Percentiles rank a stretch among this genome's conserved stretches.
These are phyloP conservation scores for Paecilomyces sp. DNA, from an alignment of 2,329 filamentous ascomycete genomes.

Conservation along the genomic window DNA sequence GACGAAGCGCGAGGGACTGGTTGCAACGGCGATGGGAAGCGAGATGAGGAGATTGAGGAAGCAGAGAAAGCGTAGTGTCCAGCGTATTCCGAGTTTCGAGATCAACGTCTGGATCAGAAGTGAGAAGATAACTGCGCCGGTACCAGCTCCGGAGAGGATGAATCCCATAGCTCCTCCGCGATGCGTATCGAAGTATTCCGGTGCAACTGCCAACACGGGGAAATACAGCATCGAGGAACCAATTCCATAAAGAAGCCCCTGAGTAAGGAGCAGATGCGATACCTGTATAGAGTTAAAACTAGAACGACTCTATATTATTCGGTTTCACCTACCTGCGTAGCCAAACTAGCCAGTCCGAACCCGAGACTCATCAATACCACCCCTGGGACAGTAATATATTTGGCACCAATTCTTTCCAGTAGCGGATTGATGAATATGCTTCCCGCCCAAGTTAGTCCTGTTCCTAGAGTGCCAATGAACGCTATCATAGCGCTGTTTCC, in stretches of 20 bases:
- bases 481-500: conserved; percentile 38
- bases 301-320: background rate
- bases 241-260: conserved; percentile 31
- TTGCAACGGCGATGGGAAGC: conserved; percentile 5
- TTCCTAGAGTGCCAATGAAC: conserved; percentile 44
- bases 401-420: conserved; percentile 27
- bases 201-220: conserved; percentile 29
- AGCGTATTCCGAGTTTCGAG: conserved; percentile 27
- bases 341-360: background rate
- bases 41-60: conserved; percentile 5
- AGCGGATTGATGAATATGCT: conserved; percentile 44
- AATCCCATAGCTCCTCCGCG: conserved; percentile 33
- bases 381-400: background rate
- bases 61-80: conserved; percentile 20
- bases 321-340: background rate
- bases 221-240: conserved; percentile 31
- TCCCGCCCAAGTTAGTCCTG: conserved; percentile 45
- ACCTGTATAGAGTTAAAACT: conserved; percentile 5
- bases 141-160: conserved; percentile 29
- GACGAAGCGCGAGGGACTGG: background rate
- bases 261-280: conserved; percentile 25
- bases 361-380: background rate
- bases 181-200: conserved; percentile 28
- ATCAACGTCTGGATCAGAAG: conserved; percentile 24
- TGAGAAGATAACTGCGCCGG: conserved; percentile 32